Evolutionary conservation across 2,329 filamentous ascomycete species (phyloP).

Genomic region (Arthrinium puccinioides): DNA sequence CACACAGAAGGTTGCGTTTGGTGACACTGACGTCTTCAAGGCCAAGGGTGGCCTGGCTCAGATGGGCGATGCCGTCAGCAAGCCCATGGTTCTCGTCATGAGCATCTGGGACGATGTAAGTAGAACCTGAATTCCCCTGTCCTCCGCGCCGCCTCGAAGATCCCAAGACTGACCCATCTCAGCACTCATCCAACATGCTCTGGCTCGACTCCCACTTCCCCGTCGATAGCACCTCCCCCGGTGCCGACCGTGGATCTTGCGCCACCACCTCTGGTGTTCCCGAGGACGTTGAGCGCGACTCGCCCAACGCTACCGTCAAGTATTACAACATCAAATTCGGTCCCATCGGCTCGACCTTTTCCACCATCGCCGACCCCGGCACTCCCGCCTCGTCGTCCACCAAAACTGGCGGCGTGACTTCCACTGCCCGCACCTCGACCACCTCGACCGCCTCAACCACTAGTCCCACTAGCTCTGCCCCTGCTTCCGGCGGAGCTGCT

Average conservation of each 20-base stretch:
- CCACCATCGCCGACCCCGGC: background rate
- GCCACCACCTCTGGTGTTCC: slow-evolving; percentile 35
- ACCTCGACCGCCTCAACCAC: background rate
- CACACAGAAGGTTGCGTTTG: slow-evolving; percentile 45
- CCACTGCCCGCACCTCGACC: background rate
- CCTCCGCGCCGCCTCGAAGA: background rate
- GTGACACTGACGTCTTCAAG: slow-evolving; percentile 42
- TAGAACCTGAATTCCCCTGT: background rate
- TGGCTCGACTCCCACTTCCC: slow-evolving; percentile 58
- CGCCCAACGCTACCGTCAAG: slow-evolving; percentile 30
- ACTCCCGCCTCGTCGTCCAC: background rate
- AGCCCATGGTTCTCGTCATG: slow-evolving; percentile 56
- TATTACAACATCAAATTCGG: slow-evolving; percentile 45
- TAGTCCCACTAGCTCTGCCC: background rate
- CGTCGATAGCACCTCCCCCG: slow-evolving; percentile 26
- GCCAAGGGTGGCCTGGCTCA: slow-evolving; percentile 42
- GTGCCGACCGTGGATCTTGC: slow-evolving; percentile 41
- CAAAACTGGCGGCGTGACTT: background rate
- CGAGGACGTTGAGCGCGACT: slow-evolving; percentile 29
- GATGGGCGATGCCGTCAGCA: slow-evolving; percentile 43
- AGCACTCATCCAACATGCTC: slow-evolving; percentile 19
- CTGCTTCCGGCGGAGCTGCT: background rate
- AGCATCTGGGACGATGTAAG: slow-evolving; percentile 47
- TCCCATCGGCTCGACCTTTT: slow-evolving; percentile 33
- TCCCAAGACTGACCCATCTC: too few relatives aligned